Base-by-base conservation (phyloP, 768 basidiomycete genomes). In the Pilatotrama ljubarskyi region DNA sequence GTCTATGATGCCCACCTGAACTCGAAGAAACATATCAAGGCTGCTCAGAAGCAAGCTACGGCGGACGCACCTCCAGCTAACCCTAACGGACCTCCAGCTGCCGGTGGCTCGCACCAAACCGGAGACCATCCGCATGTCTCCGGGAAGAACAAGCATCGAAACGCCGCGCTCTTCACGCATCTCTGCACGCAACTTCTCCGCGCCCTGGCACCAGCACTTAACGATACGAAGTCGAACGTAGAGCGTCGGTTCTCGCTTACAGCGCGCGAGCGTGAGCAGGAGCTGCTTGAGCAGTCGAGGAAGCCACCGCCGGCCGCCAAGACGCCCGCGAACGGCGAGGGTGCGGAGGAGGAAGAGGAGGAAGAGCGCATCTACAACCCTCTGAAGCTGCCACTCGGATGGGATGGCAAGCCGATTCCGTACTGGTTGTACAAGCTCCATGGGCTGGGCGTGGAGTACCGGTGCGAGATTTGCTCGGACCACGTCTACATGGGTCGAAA, bases 321-420 rank as follows among this genome's bases (percentile, higher is more conserved):
- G 26, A 74, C 77, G 41, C 75, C 79, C 2, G 72, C 78, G 13
- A 71, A 72, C 2, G 82, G 78, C 53, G 83, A 76, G 6, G 78
- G 69, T 2, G 76, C 76, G 15, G 88, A 90, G 55, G 94, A 96
- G 59, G 94, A 95, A 47, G 95, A 95, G 64, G 95, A 93, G 65
- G 95, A 98, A 68, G 96, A 95, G 68, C 85, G 93, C 66, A 95
- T 99, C 35, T 99, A 98, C 75, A 99, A 99, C 66, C 97, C 97
- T 46, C 84, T 98, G 50, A 98, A 98, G 76, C 78, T 98, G 41
- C 97, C 97, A 14, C 80, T 98, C 20, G 94, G 94, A 5, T 98
- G 95, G 95, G 97, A 99, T 69, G 95, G 96, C 32, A 98, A 98
- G 71, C 97, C 97, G 18, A 99, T 99, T 68, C 97, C 97, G 35